phyloP scores from a whole-genome alignment of 2,329 filamentous ascomycete species.

The Clonostachys solani region DNA sequence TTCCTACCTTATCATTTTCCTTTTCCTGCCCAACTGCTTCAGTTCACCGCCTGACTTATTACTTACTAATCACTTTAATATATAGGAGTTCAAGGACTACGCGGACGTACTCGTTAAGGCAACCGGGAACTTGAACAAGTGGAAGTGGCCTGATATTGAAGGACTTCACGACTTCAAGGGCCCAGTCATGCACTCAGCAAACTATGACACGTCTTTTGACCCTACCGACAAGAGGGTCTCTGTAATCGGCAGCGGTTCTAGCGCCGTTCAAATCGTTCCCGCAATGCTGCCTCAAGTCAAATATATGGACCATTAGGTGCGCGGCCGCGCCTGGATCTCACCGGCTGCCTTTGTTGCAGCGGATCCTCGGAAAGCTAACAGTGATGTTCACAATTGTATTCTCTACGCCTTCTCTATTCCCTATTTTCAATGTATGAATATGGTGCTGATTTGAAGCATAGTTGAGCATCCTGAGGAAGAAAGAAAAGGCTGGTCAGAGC shows the following conservation, averaged over 20 bases:
- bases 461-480: not conserved
- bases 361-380: not conserved
- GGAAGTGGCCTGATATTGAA: conserved; percentile 47
- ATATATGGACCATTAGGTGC: conserved; percentile 33
- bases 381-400: no score
- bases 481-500: not conserved
- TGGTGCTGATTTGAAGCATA: not conserved
- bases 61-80: no score
- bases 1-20: no score
- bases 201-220: conserved; percentile 45
- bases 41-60: no score
- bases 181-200: conserved; percentile 44
- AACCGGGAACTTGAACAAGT: conserved; percentile 11
- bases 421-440: no score
- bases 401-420: no score
- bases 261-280: conserved; percentile 48
- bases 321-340: conserved; percentile 36
- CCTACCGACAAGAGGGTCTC: conserved; percentile 44
- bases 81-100: conserved; percentile 42
- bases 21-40: no score
- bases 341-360: conserved; percentile 7
- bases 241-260: conserved; percentile 52
- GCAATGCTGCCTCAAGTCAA: conserved; percentile 18
- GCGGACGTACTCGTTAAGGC: conserved; percentile 7
- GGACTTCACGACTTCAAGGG: conserved; percentile 41